A percentile compares a stretch with the other conserved stretches of the same genome.
Conservation (phyloP, 768 basidiomycete species). For the button mushroom (Agaricus bisporus) region DNA sequence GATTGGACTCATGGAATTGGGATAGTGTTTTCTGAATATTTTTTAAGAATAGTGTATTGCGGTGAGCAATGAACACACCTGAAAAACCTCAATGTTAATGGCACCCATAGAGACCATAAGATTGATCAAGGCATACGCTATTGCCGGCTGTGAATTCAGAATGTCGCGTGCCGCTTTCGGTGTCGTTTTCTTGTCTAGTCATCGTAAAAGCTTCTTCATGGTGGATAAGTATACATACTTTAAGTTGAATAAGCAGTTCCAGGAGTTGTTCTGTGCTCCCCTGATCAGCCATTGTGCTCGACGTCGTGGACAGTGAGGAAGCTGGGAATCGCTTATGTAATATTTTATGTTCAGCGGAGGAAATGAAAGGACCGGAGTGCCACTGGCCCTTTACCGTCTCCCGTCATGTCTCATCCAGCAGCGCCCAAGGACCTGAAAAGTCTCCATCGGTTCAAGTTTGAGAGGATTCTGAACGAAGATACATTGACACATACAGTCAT, state of each 20-base stretch:
- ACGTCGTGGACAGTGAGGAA: neutral
- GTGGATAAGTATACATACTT: constrained; percentile 31
- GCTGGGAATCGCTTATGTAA: neutral
- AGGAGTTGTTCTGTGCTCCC: constrained; percentile 54
- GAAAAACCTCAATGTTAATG: constrained; percentile 68
- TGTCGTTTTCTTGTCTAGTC: constrained; percentile 55
- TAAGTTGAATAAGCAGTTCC: constrained; percentile 71
- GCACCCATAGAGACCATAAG: constrained; percentile 77
- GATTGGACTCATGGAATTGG: constrained; percentile 32
- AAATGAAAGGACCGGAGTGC: neutral
- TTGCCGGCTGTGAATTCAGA: constrained; percentile 66
- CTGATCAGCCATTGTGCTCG: constrained; percentile 7
- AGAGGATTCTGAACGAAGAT: constrained; percentile 58
- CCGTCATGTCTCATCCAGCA: constrained; percentile 27
- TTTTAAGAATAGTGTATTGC: neutral
- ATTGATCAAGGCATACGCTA: constrained; percentile 69
- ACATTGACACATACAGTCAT: constrained; percentile 53
- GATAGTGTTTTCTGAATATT: constrained; percentile 55
- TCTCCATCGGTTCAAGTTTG: constrained; percentile 47
- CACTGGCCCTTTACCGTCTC: neutral
- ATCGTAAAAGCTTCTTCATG: neutral
- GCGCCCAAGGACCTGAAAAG: constrained; percentile 26
- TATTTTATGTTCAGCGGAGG: neutral
- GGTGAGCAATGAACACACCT: constrained; percentile 34
- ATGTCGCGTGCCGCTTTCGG: constrained; percentile 64